Base-by-base conservation (phyloP, 1,139 yeast genomes). In the Candida glucosophila region DNA sequence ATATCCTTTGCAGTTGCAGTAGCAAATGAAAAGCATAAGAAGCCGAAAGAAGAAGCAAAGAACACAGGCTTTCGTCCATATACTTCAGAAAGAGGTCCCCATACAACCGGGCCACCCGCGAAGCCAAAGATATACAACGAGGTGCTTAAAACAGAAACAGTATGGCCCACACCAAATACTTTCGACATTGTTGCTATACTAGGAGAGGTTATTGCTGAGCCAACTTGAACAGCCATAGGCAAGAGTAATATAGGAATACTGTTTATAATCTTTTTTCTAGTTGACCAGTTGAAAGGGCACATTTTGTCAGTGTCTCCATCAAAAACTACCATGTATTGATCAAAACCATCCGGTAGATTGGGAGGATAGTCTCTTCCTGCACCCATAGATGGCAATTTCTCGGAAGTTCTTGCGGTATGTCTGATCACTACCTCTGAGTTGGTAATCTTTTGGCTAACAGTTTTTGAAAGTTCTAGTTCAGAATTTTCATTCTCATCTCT, bases 271-370 rank as follows among this genome's bases (percentile, higher is more conserved):
- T 73, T 75, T 27, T 47, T 63, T 17, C 28, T 35, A 17, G 55
- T 17, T 1, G 70, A 36, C 79, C 79, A 75, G 41, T 76, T 75
- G 41, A 69, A 75, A 3, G 82, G 82, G 42, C 72, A 77, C 7
- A 51, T 25, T 4, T 80, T 79, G 41, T 75, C 82, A 27, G 67
- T 52, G 1, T 71, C 68, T 0, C 81, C 81, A 39, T 74, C 76
- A 39, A 59, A 76, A 1, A 73, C 51, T 2, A 76, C 83, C 3
- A 67, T 61, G 41, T 68, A 76, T 1, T 57, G 58, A 10, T 58
- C 70, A 19, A 60, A 49, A 26, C 62, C 67, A 3, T 78, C 78
- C 18, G 56, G 43, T 26, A 68, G 52, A 6, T 55, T 37, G 6
- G 72, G 67, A 2, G 82, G 82, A 33, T 58, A 63, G 4, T 57